Percentiles rank a stretch among this genome's conserved stretches.
Evolutionary conservation across 108 stramenopile genomes (phyloP).

Genomic region (Fistulifera solaris): DNA sequence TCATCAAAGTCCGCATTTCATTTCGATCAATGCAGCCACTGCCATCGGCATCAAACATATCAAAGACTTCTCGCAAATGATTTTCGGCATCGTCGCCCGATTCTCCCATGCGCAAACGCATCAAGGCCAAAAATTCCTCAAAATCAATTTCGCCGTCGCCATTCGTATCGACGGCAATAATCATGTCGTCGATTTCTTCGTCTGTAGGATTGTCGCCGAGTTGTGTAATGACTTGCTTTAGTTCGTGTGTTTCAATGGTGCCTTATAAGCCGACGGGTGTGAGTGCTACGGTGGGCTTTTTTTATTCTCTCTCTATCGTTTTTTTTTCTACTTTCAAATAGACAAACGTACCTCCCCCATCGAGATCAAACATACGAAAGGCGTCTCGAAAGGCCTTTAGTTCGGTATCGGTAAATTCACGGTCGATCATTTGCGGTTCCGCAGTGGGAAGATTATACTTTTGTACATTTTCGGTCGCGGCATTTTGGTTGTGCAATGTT

Average conservation of each 20-base stretch:
- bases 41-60: conserved; percentile 89
- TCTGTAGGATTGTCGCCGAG: conserved; percentile 74
- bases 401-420: conserved; percentile 61
- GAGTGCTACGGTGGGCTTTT: too few relatives aligned
- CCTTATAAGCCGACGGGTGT: conserved; percentile 28
- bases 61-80: conserved; percentile 78
- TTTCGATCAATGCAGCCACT: conserved; percentile 83
- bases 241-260: conserved; percentile 65
- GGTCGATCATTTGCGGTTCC: not conserved
- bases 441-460: too few relatives aligned
- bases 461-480: too few relatives aligned
- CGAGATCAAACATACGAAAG: conserved; percentile 81
- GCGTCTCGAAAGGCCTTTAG: conserved; percentile 70
- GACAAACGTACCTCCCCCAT: conserved; percentile 67
- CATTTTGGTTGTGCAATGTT: too few relatives aligned
- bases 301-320: too few relatives aligned
- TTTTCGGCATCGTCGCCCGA: conserved; percentile 54
- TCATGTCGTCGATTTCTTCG: conserved; percentile 63
- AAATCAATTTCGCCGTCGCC: conserved; percentile 83
- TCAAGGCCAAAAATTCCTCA: conserved; percentile 67
- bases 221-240: conserved; percentile 69
- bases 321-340: too few relatives aligned
- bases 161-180: conserved; percentile 77
- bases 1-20: conserved; percentile 86
- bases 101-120: conserved; percentile 57